phyloP scores from a whole-genome alignment of 2,329 filamentous ascomycete genomes.

The Boeremia exigua region DNA sequence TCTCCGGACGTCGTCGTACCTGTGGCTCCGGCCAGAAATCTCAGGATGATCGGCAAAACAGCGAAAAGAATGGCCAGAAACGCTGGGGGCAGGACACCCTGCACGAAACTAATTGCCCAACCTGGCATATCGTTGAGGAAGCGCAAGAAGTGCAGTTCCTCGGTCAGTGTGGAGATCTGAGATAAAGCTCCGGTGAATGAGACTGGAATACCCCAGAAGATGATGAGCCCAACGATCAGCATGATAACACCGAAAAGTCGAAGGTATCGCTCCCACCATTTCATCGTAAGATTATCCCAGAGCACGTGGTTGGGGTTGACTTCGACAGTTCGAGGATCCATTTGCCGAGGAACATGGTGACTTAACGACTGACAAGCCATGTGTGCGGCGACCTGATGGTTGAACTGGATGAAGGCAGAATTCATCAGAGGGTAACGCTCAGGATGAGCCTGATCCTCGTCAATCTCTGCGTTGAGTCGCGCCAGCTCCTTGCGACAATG shows the following conservation, averaged over 20 bases:
- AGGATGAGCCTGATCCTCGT: conserved; percentile 82
- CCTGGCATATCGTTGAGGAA: conserved; percentile 71
- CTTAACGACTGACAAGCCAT: conserved; percentile 95
- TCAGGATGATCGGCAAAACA: conserved; percentile 81
- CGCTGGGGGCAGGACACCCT: conserved; percentile 84
- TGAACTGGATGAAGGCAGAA: conserved; percentile 98
- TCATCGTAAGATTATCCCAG: conserved; percentile 97
- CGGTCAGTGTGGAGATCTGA: conserved; percentile 74
- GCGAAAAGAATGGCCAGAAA: conserved; percentile 78
- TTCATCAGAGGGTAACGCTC: conserved; percentile 92
- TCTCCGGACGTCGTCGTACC: conserved; percentile 84
- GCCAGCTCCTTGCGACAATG: conserved; percentile 87
- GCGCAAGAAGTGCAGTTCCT: conserved; percentile 69
- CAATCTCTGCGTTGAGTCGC: conserved; percentile 88
- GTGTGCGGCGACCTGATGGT: conserved; percentile 94
- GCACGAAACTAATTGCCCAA: conserved; percentile 69
- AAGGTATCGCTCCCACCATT: conserved; percentile 90
- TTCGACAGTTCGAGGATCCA: conserved; percentile 91
- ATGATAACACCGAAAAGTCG: conserved; percentile 70
- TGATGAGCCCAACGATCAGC: conserved; percentile 74
- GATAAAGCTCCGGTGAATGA: conserved; percentile 84
- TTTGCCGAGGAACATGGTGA: conserved; percentile 90
- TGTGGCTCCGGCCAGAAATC: conserved; percentile 73
- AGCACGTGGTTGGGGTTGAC: conserved; percentile 91
- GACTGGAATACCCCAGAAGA: conserved; percentile 91